A percentile compares a stretch with the other conserved stretches of the same genome.
Conservation (phyloP, 164 flowering plant species). For the Dillenia turbinata region DNA sequence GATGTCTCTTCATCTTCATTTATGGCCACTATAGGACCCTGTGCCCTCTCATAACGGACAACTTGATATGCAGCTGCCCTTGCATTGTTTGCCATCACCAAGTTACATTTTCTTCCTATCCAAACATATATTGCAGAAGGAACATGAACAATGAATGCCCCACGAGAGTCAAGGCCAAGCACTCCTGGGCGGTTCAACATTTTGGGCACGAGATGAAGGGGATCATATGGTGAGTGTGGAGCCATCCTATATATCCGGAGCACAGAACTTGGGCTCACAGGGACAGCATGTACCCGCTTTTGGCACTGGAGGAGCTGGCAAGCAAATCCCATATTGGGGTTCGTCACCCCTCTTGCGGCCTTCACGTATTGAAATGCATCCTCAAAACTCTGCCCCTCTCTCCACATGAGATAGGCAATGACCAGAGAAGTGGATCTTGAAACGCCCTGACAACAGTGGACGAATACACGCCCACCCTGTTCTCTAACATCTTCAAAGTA, state of each 20-base stretch:
- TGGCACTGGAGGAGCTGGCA: conserved; percentile 80
- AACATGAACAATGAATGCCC: conserved; percentile 73
- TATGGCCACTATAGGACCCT: conserved; percentile 44
- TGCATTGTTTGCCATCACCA: conserved; percentile 55
- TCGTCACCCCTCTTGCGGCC: conserved; percentile 71
- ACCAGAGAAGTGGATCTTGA: conserved; percentile 80
- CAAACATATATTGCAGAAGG: conserved; percentile 72
- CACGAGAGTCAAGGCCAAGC: conserved; percentile 68
- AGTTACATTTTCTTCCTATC: conserved; percentile 54
- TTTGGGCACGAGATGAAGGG: conserved; percentile 85
- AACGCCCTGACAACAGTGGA: conserved; percentile 86
- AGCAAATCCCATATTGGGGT: conserved; percentile 90
- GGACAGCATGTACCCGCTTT: conserved; percentile 71
- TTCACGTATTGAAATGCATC: conserved; percentile 80
- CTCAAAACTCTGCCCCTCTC: conserved; percentile 71
- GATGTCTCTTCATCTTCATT: conserved; percentile 66
- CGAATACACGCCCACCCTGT: conserved; percentile 74
- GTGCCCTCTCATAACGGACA: conserved; percentile 63
- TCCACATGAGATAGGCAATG: conserved; percentile 92
- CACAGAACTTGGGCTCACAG: conserved; percentile 63
- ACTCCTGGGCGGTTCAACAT: conserved; percentile 40
- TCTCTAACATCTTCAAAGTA: conserved; percentile 81
- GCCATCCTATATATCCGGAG: conserved; percentile 77
- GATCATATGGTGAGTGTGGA: conserved; percentile 82
- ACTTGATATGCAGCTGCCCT: conserved; percentile 65